Evolutionary conservation across 257 asterid genomes (phyloP), one percentile per base, ranked within the genome.

Genomic region (Solanum pinnatisectum): DNA sequence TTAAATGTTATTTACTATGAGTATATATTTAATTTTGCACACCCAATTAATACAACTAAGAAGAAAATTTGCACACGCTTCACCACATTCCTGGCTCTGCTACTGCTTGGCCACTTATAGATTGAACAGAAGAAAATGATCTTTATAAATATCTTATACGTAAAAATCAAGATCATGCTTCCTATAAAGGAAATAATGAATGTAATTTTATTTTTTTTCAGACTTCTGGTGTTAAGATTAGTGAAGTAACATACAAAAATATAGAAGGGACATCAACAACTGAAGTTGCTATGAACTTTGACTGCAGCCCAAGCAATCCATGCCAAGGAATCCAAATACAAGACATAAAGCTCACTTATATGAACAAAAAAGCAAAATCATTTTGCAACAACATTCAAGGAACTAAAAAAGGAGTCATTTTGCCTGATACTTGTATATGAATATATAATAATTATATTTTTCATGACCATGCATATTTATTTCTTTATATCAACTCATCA

Each of bases 221-320:
- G 97, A 88, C 88, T 30, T 95, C 97, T 6, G 95, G 96, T 12
- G 92, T 95, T 18, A 92, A 93, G 90, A 92, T 95, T 27, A 91
- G 90, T 39, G 88, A 92, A 87, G 93, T 95, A 6, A 92, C 89
- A 4, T 95, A 94, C 89, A 82, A 92, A 87, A 93, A 93, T 78
- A 93, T 95, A 36, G 88, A 86, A 87, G 98, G 98, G 84, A 92
- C 97, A 91, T 94, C 97, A 39, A 91, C 96, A 20, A 92, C 97
- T 25, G 88, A 84, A 84, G 87, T 91, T 15, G 97, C 95, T 14
- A 91, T 95, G 92, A 87, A 87, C 1, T 95, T 95, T 65, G 93
- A 93, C 72, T 93, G 98, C 36, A 94, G 97, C 87, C 92, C 94
- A 18, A 92, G 92, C 30, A 94, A 90, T 90, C 96, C 97, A 79